These are phyloP conservation scores for Cyclotella sp. DNA, from an alignment of 108 stramenopile species.

Conservation along the genomic window DNA sequence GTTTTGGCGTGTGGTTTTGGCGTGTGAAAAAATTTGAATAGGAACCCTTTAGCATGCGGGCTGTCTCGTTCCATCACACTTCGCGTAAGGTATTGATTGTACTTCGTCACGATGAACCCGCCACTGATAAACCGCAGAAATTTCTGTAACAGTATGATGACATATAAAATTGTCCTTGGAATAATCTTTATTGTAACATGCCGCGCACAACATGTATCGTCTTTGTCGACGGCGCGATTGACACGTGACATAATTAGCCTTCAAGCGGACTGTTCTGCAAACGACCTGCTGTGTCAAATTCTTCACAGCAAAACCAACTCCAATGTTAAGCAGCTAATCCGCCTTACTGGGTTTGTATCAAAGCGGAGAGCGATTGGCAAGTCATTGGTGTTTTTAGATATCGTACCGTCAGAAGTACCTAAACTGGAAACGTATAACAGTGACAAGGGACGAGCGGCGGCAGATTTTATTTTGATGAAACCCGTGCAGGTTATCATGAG, in stretches of 20 bases:
- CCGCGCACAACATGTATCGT: background rate
- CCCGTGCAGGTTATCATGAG: constrained; percentile 45
- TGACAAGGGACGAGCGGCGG: background rate
- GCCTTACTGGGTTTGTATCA: constrained; percentile 3
- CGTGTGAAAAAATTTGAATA: too few species aligned
- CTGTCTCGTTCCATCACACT: too few species aligned
- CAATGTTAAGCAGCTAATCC: background rate
- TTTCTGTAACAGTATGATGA: too few species aligned
- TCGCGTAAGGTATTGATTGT: too few species aligned
- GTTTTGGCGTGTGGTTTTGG: too few species aligned
- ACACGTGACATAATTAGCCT: background rate
- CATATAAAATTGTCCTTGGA: background rate
- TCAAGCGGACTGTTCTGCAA: background rate
- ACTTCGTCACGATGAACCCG: too few species aligned
- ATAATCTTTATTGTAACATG: background rate
- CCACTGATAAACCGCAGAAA: too few species aligned
- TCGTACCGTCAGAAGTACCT: constrained; percentile 6
- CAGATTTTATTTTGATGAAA: constrained; percentile 24
- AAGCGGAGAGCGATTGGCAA: constrained; percentile 13
- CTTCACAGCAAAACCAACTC: background rate
- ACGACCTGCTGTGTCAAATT: background rate
- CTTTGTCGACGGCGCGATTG: background rate
- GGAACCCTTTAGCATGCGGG: too few species aligned
- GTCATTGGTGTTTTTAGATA: constrained; percentile 12
- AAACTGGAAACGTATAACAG: background rate